Conservation (phyloP, 2,329 filamentous ascomycete species). For the Fusarium multiceps region DNA sequence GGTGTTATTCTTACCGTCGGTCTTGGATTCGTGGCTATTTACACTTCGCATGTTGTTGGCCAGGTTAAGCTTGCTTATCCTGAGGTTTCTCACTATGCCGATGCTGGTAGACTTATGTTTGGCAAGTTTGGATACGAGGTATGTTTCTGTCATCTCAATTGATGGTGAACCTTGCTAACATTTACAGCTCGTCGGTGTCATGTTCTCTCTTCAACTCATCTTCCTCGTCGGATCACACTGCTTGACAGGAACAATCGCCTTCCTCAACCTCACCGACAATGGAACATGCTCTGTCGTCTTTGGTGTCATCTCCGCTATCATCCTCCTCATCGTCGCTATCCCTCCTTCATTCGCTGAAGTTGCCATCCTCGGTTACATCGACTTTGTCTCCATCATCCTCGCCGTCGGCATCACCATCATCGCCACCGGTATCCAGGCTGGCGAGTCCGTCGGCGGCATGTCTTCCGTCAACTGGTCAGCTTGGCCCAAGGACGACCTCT, state of each 20-base stretch:
- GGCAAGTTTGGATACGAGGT: conserved; percentile 69
- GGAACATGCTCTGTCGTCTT: conserved; percentile 60
- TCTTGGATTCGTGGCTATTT: conserved; percentile 60
- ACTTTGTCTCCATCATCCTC: conserved; percentile 70
- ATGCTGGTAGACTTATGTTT: conserved; percentile 71
- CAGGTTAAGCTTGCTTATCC: conserved; percentile 64
- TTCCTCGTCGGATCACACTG: conserved; percentile 80
- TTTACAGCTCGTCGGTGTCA: conserved; percentile 63
- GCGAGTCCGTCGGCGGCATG: conserved; percentile 48
- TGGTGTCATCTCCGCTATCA: conserved; percentile 58
- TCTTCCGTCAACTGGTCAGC: conserved; percentile 55
- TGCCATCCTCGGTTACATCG: conserved; percentile 62
- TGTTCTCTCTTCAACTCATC: conserved; percentile 71
- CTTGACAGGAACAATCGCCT: conserved; percentile 75
- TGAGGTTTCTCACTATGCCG: conserved; percentile 72
- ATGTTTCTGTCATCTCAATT: background rate
- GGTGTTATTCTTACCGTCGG: conserved; percentile 57
- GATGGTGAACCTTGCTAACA: background rate
- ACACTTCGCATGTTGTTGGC: conserved; percentile 60
- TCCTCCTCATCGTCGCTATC: conserved; percentile 59
- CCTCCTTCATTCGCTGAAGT: conserved; percentile 62
- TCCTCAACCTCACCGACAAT: conserved; percentile 71
- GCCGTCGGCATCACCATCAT: conserved; percentile 76
- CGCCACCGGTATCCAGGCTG: conserved; percentile 64
- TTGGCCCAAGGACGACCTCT: conserved; percentile 58